phyloP scores from a whole-genome alignment of 768 basidiomycete genomes.

The Rhodotorula babjevae region DNA sequence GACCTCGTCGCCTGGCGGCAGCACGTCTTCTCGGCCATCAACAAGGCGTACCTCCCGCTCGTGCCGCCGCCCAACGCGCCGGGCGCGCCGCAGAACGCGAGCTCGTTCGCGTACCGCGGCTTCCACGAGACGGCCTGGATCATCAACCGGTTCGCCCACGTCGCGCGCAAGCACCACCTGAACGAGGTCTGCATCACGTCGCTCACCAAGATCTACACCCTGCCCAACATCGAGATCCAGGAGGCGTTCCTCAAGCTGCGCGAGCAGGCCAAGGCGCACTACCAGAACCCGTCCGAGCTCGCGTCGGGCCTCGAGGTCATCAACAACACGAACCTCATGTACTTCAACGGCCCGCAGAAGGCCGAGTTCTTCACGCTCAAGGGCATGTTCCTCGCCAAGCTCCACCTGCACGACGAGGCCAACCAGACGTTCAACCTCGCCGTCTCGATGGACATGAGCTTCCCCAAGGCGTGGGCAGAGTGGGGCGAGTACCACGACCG shows the following conservation, averaged over 20 bases:
- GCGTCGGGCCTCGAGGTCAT: slow-evolving; percentile 95
- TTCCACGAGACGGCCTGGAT: slow-evolving; percentile 99
- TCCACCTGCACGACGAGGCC: slow-evolving; percentile 74
- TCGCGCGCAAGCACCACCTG: slow-evolving; percentile 92
- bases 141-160: slow-evolving; percentile 98
- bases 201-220: slow-evolving; percentile 92
- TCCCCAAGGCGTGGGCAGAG: slow-evolving; percentile 97
- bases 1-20: slow-evolving; percentile 99
- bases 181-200: slow-evolving; percentile 92
- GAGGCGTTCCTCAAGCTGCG: slow-evolving; percentile 98
- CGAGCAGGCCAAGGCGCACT: slow-evolving; percentile 97
- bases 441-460: slow-evolving; percentile 87
- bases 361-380: slow-evolving; percentile 98
- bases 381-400: slow-evolving; percentile 93
- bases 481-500: slow-evolving; percentile 93
- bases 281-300: slow-evolving; percentile 88
- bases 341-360: slow-evolving; percentile 89
- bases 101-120: slow-evolving; percentile 81
- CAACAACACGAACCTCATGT: slow-evolving; percentile 98
- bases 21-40: slow-evolving; percentile 95
- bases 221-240: slow-evolving; percentile 99
- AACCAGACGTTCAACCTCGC: slow-evolving; percentile 88
- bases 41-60: slow-evolving; percentile 89
- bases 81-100: slow-evolving; percentile 50
- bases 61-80: slow-evolving; percentile 53